These are phyloP conservation scores for Pulveroboletus sp. DNA, from an alignment of 768 basidiomycete species.

Conservation along the genomic window DNA sequence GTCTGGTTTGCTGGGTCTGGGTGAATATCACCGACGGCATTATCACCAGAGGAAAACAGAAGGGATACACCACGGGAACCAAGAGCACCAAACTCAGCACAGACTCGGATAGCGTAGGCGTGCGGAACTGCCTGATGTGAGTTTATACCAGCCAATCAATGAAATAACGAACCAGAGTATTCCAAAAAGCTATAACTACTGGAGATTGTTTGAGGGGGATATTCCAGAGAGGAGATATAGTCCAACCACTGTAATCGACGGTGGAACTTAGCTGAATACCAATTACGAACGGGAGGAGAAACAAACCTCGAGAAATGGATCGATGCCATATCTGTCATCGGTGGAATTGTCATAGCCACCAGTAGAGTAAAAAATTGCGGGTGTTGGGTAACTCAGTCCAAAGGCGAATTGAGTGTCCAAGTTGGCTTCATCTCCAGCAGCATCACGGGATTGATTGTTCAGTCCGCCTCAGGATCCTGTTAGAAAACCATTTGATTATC, in stretches of 20 bases:
- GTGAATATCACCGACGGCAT: conserved; percentile 65
- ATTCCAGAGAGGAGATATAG: conserved; percentile 43
- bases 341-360: conserved; percentile 36
- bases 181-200: conserved; percentile 75
- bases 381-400: conserved; percentile 61
- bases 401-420: conserved; percentile 68
- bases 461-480: conserved; percentile 44
- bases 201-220: conserved; percentile 59
- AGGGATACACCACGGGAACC: conserved; percentile 66
- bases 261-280: background rate
- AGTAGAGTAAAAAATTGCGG: conserved; percentile 59
- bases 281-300: background rate
- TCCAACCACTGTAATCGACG: conserved; percentile 53
- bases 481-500: conserved; percentile 3
- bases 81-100: conserved; percentile 59
- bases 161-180: conserved; percentile 48
- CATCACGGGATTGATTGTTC: conserved; percentile 53
- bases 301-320: conserved; percentile 29
- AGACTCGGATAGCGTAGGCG: conserved; percentile 56
- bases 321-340: too few species aligned
- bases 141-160: background rate
- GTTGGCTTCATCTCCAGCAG: conserved; percentile 63
- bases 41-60: conserved; percentile 64
- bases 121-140: conserved; percentile 44
- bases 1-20: conserved; percentile 48